Percentiles rank a stretch among this genome's conserved stretches.
Evolutionary conservation across 345 rosid species (phyloP).

Genomic region (Diplotaxis tenuifolia): DNA sequence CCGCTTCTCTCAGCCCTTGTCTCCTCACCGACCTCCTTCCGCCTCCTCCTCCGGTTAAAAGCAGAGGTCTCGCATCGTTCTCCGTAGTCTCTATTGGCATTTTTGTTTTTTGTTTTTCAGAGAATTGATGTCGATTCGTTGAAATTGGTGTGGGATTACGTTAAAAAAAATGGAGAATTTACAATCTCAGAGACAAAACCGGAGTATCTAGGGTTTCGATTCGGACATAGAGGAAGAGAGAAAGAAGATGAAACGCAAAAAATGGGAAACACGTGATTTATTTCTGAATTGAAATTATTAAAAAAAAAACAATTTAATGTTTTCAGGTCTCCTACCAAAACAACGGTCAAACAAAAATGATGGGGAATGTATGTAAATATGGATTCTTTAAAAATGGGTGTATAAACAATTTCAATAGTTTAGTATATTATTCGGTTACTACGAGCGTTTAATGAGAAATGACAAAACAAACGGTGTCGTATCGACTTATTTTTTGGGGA

Average conservation of each 20-base stretch:
- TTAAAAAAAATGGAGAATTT: conserved; percentile 5
- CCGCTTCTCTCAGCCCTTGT: conserved; percentile 77
- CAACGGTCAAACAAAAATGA: neutral
- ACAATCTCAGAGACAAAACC: conserved; percentile 19
- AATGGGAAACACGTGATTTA: conserved; percentile 12
- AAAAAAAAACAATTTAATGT: neutral
- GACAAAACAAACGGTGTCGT: neutral
- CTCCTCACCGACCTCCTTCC: conserved; percentile 53
- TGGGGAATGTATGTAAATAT: neutral
- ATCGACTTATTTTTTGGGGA: neutral
- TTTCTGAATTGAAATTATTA: conserved; percentile 6
- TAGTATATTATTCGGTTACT: neutral
- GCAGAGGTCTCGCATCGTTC: conserved; percentile 55
- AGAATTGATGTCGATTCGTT: neutral
- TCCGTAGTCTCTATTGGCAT: conserved; percentile 28
- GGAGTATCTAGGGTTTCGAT: conserved; percentile 32
- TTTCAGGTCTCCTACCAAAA: neutral
- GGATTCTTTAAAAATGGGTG: neutral
- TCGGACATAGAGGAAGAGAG: neutral
- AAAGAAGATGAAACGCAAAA: conserved; percentile 15
- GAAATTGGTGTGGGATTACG: conserved; percentile 13
- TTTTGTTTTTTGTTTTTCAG: neutral
- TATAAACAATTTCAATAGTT: neutral
- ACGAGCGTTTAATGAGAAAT: neutral
- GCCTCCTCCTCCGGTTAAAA: conserved; percentile 38